Percentiles rank a stretch among this genome's conserved stretches.
These are phyloP conservation scores for Macadamia integrifolia DNA, from an alignment of 164 flowering plant species.

Conservation along the genomic window DNA sequence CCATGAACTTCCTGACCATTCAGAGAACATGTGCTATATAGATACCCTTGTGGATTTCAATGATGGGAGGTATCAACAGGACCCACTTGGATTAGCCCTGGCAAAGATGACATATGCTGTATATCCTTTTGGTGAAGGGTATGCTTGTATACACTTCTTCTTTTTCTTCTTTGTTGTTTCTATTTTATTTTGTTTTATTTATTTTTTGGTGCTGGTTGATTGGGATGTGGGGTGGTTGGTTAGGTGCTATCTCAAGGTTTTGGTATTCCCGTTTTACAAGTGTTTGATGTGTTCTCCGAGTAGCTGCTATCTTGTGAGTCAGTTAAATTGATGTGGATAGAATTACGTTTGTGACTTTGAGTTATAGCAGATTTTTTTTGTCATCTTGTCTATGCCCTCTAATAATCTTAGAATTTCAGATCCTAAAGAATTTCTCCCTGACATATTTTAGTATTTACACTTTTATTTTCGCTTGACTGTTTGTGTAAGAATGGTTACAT, in stretches of 20 bases:
- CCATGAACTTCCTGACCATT: constrained; percentile 29
- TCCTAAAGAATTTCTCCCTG: no score
- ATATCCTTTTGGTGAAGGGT: constrained; percentile 84
- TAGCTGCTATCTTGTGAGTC: no score
- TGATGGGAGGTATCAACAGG: constrained; percentile 35
- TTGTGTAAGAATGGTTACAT: background rate
- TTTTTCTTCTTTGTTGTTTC: background rate
- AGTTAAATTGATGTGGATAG: no score
- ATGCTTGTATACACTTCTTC: constrained; percentile 14
- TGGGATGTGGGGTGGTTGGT: background rate
- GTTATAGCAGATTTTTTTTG: no score
- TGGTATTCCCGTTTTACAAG: no score
- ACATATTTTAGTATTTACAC: background rate
- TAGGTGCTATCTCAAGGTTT: background rate
- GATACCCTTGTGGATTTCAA: constrained; percentile 22
- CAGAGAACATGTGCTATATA: constrained; percentile 19
- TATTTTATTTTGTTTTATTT: background rate
- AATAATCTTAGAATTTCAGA: no score
- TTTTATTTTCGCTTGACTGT: background rate
- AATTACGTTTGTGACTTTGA: no score
- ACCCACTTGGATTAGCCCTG: constrained; percentile 58
- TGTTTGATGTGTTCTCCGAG: no score
- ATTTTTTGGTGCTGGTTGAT: background rate
- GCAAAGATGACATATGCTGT: constrained; percentile 74
- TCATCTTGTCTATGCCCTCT: background rate